These are phyloP conservation scores for Pyrus pyrifolia DNA, from an alignment of 306 rosid genomes.

Conservation along the genomic window DNA sequence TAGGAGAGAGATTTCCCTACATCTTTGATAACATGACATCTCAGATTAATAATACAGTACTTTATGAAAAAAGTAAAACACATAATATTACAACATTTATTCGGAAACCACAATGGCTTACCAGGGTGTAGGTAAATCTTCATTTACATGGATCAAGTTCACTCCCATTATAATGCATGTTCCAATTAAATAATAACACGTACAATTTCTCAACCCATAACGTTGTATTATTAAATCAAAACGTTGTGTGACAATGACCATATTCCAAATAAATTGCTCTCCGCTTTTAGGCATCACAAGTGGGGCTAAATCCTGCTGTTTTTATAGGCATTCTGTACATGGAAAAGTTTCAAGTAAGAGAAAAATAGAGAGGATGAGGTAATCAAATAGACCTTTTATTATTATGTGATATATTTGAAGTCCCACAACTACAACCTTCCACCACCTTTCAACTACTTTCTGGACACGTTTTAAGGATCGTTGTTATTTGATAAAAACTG, in stretches of 20 bases:
- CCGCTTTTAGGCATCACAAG: neutral
- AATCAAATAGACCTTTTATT: neutral
- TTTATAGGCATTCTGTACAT: neutral
- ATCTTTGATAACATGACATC: too few species aligned
- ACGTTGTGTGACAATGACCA: too few species aligned
- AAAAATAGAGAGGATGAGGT: neutral
- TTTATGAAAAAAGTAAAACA: too few species aligned
- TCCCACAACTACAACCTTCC: neutral
- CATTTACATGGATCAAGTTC: neutral
- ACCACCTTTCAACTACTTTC: conserved; percentile 20
- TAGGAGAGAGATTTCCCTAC: neutral
- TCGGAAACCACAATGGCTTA: neutral
- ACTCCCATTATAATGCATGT: fast-evolving
- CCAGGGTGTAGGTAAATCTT: neutral
- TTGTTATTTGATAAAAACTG: conserved; percentile 16
- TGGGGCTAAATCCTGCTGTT: neutral
- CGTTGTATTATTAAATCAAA: too few species aligned
- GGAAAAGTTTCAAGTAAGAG: neutral
- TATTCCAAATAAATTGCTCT: too few species aligned
- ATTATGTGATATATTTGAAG: neutral
- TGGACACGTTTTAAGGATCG: conserved; percentile 25
- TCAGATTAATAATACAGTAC: too few species aligned
- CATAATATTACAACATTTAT: too few species aligned
- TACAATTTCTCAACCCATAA: too few species aligned
- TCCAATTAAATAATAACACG: too few species aligned